phyloP scores from a whole-genome alignment of 2,329 filamentous ascomycete genomes.

The Huntiella decipiens region DNA sequence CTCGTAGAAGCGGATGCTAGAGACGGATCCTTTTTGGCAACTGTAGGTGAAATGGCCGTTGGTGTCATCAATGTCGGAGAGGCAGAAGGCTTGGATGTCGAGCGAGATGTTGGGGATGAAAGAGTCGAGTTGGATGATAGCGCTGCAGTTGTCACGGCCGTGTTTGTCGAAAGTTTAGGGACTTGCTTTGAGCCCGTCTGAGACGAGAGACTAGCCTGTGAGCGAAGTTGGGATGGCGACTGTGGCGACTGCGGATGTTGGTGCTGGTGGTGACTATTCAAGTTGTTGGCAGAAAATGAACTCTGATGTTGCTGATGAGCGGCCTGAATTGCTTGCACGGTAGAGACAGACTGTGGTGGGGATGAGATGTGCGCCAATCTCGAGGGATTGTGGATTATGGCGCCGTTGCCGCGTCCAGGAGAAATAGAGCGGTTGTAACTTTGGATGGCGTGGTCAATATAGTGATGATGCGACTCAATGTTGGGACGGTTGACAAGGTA shows the following conservation, averaged over 20 bases:
- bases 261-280: neutral
- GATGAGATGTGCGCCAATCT: no score
- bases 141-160: neutral
- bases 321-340: neutral
- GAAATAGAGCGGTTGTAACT: constrained; percentile 49
- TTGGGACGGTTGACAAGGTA: constrained; percentile 25
- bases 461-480: constrained; percentile 31
- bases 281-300: neutral
- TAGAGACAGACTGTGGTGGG: no score
- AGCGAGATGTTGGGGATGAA: neutral
- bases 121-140: neutral
- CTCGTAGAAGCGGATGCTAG: neutral
- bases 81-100: neutral
- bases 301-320: neutral
- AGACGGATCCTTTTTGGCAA: neutral
- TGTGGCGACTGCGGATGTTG: constrained; percentile 1
- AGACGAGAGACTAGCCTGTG: neutral
- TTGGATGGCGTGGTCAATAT: constrained; percentile 22
- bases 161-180: neutral
- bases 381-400: constrained; percentile 34
- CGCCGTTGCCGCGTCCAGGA: constrained; percentile 33
- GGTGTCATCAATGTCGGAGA: neutral
- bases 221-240: neutral
- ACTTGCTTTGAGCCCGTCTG: neutral
- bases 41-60: neutral